These are phyloP conservation scores for Yamadazyma sp. DNA, from an alignment of 805 yeast genomes.

Conservation along the genomic window DNA sequence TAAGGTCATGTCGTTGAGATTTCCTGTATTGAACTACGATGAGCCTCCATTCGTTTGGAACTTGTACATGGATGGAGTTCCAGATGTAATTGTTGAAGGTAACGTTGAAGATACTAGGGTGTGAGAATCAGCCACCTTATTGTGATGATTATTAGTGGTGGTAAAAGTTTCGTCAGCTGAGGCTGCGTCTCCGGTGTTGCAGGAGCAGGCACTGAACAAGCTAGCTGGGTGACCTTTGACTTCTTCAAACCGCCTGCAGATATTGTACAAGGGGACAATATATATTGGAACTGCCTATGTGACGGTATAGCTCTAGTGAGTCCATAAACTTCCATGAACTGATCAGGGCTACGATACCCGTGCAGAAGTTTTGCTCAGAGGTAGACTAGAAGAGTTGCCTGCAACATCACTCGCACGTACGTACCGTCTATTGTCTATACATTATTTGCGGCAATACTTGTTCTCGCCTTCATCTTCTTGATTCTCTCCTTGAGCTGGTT, in stretches of 20 bases:
- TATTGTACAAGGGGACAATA: too few relatives aligned
- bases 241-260: conserved; percentile 51
- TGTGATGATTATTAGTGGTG: conserved; percentile 57
- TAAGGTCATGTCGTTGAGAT: not conserved
- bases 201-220: conserved; percentile 60
- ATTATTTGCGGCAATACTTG: conserved; percentile 6
- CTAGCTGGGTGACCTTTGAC: conserved; percentile 39
- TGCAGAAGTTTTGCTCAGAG: too few relatives aligned
- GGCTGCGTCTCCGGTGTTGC: conserved; percentile 68
- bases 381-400: too few relatives aligned
- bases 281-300: too few relatives aligned
- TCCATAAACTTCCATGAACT: too few relatives aligned
- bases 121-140: conserved; percentile 51
- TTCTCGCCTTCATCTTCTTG: conserved; percentile 75
- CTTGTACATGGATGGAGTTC: not conserved
- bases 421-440: conserved; percentile 1
- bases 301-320: too few relatives aligned
- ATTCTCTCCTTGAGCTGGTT: conserved; percentile 82
- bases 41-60: not conserved
- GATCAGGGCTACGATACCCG: too few relatives aligned
- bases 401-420: too few relatives aligned
- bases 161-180: conserved; percentile 56
- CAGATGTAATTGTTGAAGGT: conserved; percentile 1
- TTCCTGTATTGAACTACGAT: not conserved
- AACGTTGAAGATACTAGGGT: conserved; percentile 6